Evolutionary conservation across 805 yeast genomes (phyloP).

Genomic region (Kazachstania bromeliacearum): DNA sequence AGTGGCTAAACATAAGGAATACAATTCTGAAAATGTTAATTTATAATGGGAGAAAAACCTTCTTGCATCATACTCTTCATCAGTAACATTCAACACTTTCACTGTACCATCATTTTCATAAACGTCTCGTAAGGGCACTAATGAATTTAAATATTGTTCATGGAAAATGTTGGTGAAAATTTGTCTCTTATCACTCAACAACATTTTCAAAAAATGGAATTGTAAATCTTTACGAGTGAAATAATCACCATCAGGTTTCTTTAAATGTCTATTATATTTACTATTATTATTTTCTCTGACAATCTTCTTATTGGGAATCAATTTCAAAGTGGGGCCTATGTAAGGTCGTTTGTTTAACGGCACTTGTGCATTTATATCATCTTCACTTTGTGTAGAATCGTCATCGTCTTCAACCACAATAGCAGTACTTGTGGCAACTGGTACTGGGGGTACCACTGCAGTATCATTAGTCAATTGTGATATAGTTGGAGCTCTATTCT

Average conservation of each 20-base stretch:
- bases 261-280: constrained; percentile 44
- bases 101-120: constrained; percentile 25
- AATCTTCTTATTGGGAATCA: too few relatives aligned
- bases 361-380: constrained; percentile 14
- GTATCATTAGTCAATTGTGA: too few relatives aligned
- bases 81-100: constrained; percentile 24
- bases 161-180: constrained; percentile 62
- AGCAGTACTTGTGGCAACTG: too few relatives aligned
- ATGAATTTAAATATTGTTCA: constrained; percentile 29
- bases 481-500: too few relatives aligned
- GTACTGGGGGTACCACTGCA: too few relatives aligned
- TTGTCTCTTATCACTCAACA: constrained; percentile 53
- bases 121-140: constrained; percentile 27
- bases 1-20: constrained; percentile 71
- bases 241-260: constrained; percentile 88
- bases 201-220: constrained; percentile 56
- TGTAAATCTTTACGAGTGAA: constrained; percentile 84
- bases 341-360: too few relatives aligned
- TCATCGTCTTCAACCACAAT: constrained; percentile 6
- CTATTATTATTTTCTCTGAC: too few relatives aligned
- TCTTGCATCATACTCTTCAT: constrained; percentile 31
- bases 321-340: too few relatives aligned
- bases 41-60: constrained; percentile 33
- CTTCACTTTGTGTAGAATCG: constrained; percentile 17
- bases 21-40: constrained; percentile 74